Conservation (phyloP, 352 stramenopile species). For the Hyphochytrium catenoides region DNA sequence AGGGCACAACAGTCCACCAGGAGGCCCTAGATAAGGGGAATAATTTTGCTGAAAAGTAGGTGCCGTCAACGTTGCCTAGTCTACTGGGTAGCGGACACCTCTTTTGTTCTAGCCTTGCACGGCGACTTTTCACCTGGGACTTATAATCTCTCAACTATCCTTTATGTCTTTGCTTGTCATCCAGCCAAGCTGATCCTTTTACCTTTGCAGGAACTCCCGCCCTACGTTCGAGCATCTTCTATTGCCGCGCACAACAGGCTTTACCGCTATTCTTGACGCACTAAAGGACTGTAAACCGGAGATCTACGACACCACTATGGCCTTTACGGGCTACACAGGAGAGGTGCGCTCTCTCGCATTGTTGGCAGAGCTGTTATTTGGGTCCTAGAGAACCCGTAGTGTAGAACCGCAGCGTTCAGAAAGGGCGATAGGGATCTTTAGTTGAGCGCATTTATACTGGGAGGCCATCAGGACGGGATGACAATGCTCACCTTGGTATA, state of each 20-base stretch:
- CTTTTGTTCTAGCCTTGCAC: too few species aligned
- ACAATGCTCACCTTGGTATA: not conserved
- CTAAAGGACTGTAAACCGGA: conserved; percentile 53
- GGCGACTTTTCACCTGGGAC: too few species aligned
- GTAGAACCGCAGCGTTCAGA: conserved; percentile 9
- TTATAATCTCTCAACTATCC: conserved; percentile 1
- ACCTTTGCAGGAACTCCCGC: conserved; percentile 19
- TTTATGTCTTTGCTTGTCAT: not conserved
- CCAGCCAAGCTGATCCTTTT: not conserved
- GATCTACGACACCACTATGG: conserved; percentile 80
- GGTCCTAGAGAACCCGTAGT: not conserved
- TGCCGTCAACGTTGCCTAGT: too few species aligned
- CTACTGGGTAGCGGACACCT: too few species aligned
- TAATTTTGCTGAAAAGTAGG: conserved; percentile 59
- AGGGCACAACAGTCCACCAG: conserved; percentile 67
- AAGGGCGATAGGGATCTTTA: conserved; percentile 13
- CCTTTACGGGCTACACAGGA: conserved; percentile 47
- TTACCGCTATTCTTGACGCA: conserved; percentile 72
- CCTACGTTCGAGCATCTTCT: conserved; percentile 71
- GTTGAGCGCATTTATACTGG: conserved; percentile 5
- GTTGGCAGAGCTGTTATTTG: not conserved
- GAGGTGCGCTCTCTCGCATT: conserved; percentile 17
- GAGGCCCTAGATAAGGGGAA: conserved; percentile 66
- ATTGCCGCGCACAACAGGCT: conserved; percentile 66
- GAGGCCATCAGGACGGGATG: not conserved